These are phyloP conservation scores for Ophiostoma montium DNA, from an alignment of 2,329 filamentous ascomycete species.

Conservation along the genomic window DNA sequence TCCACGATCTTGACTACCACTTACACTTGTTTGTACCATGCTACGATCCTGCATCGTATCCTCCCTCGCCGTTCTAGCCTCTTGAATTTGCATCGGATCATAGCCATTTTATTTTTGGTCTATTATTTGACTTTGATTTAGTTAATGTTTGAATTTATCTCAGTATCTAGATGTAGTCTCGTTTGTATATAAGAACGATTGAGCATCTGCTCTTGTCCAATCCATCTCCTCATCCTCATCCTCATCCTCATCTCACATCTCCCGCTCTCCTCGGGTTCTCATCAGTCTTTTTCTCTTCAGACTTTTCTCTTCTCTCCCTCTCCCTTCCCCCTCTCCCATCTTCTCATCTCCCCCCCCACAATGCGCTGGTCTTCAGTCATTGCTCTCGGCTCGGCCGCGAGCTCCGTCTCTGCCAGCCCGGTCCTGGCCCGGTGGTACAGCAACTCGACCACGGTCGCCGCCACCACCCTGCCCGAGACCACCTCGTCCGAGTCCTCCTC, in stretches of 20 bases:
- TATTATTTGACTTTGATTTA: background rate
- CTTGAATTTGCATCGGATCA: background rate
- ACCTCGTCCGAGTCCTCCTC: background rate
- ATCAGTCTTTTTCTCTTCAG: background rate
- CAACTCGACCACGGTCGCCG: background rate
- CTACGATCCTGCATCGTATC: background rate
- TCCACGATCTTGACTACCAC: background rate
- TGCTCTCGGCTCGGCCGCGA: slow-evolving; percentile 9
- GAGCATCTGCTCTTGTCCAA: background rate
- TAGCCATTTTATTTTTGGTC: background rate
- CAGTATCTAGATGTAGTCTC: background rate
- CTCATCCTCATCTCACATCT: background rate
- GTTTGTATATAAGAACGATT: background rate
- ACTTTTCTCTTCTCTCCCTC: background rate
- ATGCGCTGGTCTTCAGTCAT: slow-evolving; percentile 11
- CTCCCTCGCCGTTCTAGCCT: background rate
- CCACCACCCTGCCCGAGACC: background rate
- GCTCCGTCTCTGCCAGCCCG: slow-evolving; percentile 7
- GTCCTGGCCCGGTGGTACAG: background rate
- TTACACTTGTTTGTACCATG: background rate
- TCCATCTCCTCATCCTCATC: background rate
- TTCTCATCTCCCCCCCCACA: background rate
- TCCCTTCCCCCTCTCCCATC: background rate
- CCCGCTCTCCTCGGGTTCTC: background rate
- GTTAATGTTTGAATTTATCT: background rate